Base-by-base conservation (phyloP, 2,329 filamentous ascomycete genomes). In the Pseudocercospora fuligena region DNA sequence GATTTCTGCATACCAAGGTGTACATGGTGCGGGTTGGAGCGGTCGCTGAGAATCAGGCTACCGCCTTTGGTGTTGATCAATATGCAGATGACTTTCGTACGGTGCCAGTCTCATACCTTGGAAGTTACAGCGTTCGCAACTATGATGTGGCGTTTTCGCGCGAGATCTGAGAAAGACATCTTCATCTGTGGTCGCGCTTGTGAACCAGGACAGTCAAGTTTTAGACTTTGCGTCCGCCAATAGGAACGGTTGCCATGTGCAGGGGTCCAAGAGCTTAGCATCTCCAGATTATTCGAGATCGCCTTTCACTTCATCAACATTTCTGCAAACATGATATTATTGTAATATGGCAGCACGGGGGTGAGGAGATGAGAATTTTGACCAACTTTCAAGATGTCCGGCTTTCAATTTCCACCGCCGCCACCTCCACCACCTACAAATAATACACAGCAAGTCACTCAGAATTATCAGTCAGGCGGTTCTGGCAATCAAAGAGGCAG, bases 371-470 rank as follows among this genome's bases (percentile, higher is more conserved):
- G 33, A 36, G 33, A 36, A 5, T 14, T 16, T 5, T 36, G 33
- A 16, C 33, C 33, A 16, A 16, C 16, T 36, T 16, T 14, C 33
- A 36, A 2, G 11, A 73, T 73, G 71, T 71, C 66, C 60, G 72
- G 74, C 65, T 74, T 84, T 78, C 80, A 78, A 19, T 84, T 84
- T 60, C 82, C 82, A n/a, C 82, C 82, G 33, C 83, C 83, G 46
- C 82, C 83, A 46, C 78, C 78, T 58, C 78, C 78, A 23, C 76
- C 77, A 19, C 77, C 75, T 58, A 60, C 73, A 36, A 43, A 69
- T 25, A 61, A 61, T 53, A 61, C 58, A 40, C 36, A 66, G 57
- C n/a, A 68, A 69, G 75, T 65, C 21, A 60, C 60, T 67, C 61
- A 60, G 62, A 47, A 60, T 47, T 57, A 65, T 14, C 69, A 68